Conservation (phyloP, 1,284 basidiomycete species). For the Sporisorium sorghi region DNA sequence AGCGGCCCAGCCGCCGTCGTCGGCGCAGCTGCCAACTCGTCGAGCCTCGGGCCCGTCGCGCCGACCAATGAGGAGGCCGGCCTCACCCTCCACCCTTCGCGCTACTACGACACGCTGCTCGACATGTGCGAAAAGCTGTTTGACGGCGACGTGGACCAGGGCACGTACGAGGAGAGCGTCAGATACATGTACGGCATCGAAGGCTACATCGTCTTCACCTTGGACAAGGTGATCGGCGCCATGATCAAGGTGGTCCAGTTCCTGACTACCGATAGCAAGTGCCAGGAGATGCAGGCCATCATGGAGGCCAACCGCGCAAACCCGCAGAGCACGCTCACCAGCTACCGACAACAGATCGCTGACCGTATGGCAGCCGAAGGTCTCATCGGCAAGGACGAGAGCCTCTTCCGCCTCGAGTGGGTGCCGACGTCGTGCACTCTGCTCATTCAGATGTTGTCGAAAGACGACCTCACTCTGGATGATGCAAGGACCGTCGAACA, state of each 20-base stretch:
- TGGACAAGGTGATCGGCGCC: conserved; percentile 87
- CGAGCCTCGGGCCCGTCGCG: conserved; percentile 39
- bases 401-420: conserved; percentile 91
- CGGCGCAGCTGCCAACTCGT: conserved; percentile 46
- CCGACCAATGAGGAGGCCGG: conserved; percentile 62
- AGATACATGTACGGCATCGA: conserved; percentile 96
- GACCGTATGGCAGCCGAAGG: conserved; percentile 85
- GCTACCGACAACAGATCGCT: conserved; percentile 85
- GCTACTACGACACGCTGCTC: conserved; percentile 86
- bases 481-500: conserved; percentile 84
- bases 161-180: conserved; percentile 92
- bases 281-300: conserved; percentile 83
- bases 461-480: conserved; percentile 87
- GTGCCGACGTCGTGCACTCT: conserved; percentile 76
- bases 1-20: conserved; percentile 70
- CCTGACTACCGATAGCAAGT: conserved; percentile 81
- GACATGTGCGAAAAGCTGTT: conserved; percentile 94
- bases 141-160: conserved; percentile 88
- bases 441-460: conserved; percentile 86
- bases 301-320: conserved; percentile 73
- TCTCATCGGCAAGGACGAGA: conserved; percentile 86
- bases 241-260: conserved; percentile 74
- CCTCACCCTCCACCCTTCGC: conserved; percentile 70
- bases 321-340: conserved; percentile 66
- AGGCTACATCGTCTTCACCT: conserved; percentile 90